Percentiles rank a stretch among this genome's conserved stretches.
Evolutionary conservation across 2,329 filamentous ascomycete genomes (phyloP).

Genomic region (Fusarium drepaniforme): DNA sequence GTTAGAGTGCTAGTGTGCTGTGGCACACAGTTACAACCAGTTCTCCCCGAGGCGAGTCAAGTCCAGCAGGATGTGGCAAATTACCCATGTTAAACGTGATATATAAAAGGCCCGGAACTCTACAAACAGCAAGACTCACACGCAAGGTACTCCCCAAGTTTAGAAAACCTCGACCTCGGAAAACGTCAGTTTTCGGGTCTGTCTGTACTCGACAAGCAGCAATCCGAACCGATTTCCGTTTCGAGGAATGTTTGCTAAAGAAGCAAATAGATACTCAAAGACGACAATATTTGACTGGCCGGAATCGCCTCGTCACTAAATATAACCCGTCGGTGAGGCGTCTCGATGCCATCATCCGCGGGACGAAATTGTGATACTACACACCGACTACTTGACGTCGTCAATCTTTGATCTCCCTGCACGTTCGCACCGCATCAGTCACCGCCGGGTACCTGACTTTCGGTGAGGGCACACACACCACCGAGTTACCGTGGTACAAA

Average conservation of each 20-base stretch:
- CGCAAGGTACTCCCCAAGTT: background rate
- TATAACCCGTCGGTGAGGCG: background rate
- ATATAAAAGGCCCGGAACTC: background rate
- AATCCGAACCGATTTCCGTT: background rate
- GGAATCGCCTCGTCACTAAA: background rate
- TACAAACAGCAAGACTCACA: background rate
- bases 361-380: background rate
- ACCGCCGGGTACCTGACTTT: slow-evolving; percentile 15
- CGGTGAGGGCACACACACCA: background rate
- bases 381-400: background rate
- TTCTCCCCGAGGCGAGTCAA: background rate
- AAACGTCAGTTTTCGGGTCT: background rate
- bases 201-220: background rate
- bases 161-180: background rate
- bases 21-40: background rate
- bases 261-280: background rate
- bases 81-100: background rate
- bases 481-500: slow-evolving; percentile 18
- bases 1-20: background rate
- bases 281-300: background rate
- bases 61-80: background rate
- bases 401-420: background rate
- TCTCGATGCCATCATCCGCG: background rate
- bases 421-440: background rate
- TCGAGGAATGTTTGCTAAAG: background rate